A percentile compares a stretch with the other conserved stretches of the same genome.
Evolutionary conservation across 2,329 filamentous ascomycete species (phyloP).

Genomic region (Penicillium polonicum): DNA sequence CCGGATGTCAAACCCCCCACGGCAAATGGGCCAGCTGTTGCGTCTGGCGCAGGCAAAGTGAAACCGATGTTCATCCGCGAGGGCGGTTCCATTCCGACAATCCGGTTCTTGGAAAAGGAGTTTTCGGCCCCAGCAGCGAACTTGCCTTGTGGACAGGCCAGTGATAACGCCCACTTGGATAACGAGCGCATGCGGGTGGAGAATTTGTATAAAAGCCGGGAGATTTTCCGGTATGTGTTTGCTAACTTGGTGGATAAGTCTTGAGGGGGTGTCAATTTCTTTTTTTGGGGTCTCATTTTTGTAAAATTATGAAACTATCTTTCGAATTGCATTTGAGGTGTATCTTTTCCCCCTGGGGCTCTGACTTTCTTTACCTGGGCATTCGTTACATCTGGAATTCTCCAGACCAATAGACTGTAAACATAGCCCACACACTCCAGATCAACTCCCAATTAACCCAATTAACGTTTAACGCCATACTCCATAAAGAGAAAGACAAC

Average conservation of each 20-base stretch:
- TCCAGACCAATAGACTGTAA: background rate
- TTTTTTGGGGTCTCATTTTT: background rate
- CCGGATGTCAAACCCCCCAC: background rate
- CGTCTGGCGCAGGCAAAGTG: constrained; percentile 4
- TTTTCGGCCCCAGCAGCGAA: constrained; percentile 89
- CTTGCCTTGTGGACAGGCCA: constrained; percentile 90
- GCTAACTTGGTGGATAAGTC: constrained; percentile 54
- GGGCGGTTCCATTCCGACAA: constrained; percentile 91
- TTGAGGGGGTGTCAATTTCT: constrained; percentile 2
- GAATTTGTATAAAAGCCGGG: constrained; percentile 86
- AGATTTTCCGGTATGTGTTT: constrained; percentile 89
- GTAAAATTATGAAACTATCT: constrained; percentile 1
- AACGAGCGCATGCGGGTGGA: constrained; percentile 87
- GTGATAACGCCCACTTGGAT: constrained; percentile 88
- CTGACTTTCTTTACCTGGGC: background rate
- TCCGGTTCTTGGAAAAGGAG: constrained; percentile 90
- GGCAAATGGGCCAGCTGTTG: background rate
- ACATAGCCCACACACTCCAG: background rate
- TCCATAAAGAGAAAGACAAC: background rate
- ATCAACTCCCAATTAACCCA: background rate
- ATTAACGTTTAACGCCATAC: background rate
- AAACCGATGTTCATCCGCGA: constrained; percentile 87
- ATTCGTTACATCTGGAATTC: background rate
- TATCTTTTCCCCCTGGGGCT: background rate
- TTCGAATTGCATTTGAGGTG: background rate